Base-by-base conservation (phyloP, 495 filamentous ascomycete species). In the Aspergillus olivimuriae region DNA sequence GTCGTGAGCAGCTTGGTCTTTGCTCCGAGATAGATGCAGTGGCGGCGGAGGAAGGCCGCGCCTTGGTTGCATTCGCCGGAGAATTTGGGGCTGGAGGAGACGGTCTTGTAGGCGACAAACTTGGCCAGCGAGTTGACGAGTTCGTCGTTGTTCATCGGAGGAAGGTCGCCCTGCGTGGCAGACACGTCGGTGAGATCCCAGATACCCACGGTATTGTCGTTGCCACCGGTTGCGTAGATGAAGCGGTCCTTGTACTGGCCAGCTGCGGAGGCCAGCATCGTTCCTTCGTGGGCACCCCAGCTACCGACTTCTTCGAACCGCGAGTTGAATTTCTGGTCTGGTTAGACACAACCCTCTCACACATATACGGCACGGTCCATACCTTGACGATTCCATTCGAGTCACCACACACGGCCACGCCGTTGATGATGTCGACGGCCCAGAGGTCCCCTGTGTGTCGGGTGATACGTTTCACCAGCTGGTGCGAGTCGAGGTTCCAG, bases 401-500 rank as follows among this genome's bases (percentile, higher is more conserved):
- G 16, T 82, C 84, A 34, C 86, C 88, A 51, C 83, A 89, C 62
- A 94, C 94, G 12, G 95, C 74, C 36, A 84, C 81, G 2, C 87
- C 86, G 53, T 86, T 83, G 6, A 85, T 86, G 54, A 96, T 83
- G 41, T 82, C 76, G 38, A 98, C 70, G 7, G 87, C 82, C 69
- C 91, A 87, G 34, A 98, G 75, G 58, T 96, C 94, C 6, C 83
- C 84, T 16, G 77, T 81, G 47, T 90, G 83, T 15, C 81, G 75
- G 51, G 84, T 86, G 50, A 96, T 81, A 7, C 81, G 86, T 43
- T 91, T 76, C 15, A 98, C 72, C 38, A 92, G 82, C 68, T 98
- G 92, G 47, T 82, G 80, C 2, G 92, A 96, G 58, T 98, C 92
- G 11, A 97, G 70, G 54, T 98, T 94, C 92, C 92, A 98, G 12